Percentiles rank a stretch among this genome's conserved stretches.
Conservation (phyloP, 2,329 filamentous ascomycete genomes). For the Alternaria atra region DNA sequence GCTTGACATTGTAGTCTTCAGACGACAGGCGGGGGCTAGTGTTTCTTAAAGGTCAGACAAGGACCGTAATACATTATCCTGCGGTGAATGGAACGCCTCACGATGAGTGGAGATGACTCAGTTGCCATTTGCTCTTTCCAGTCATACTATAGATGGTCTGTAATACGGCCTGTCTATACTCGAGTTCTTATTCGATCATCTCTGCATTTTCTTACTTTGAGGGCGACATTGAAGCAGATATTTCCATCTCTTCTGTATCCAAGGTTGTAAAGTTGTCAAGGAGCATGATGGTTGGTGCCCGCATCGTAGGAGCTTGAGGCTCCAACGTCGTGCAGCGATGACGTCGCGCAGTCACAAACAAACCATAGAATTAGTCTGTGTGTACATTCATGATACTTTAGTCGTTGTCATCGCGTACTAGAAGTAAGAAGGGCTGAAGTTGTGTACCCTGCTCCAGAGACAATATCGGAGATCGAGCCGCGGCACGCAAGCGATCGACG, state of each 20-base stretch:
- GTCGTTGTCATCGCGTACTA: not conserved
- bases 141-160: not conserved
- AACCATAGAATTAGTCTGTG: not conserved
- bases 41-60: not conserved
- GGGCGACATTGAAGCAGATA: not conserved
- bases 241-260: not conserved
- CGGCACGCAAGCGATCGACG: slow-evolving; percentile 30
- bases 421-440: not conserved
- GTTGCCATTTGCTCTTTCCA: not conserved
- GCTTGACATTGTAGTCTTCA: not conserved
- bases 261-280: no score
- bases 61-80: not conserved
- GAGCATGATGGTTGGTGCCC: not conserved
- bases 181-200: not conserved
- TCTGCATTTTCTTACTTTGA: not conserved
- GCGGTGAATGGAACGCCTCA: not conserved
- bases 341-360: slow-evolving; percentile 2
- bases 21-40: not conserved
- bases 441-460: not conserved
- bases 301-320: not conserved
- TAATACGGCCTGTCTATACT: not conserved
- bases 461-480: slow-evolving; percentile 8
- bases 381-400: not conserved
- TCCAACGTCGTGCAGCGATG: not conserved
- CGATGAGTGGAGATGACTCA: slow-evolving; percentile 15